Evolutionary conservation across 2,329 filamentous ascomycete species (phyloP).

Genomic region (Aspergillus proliferans): DNA sequence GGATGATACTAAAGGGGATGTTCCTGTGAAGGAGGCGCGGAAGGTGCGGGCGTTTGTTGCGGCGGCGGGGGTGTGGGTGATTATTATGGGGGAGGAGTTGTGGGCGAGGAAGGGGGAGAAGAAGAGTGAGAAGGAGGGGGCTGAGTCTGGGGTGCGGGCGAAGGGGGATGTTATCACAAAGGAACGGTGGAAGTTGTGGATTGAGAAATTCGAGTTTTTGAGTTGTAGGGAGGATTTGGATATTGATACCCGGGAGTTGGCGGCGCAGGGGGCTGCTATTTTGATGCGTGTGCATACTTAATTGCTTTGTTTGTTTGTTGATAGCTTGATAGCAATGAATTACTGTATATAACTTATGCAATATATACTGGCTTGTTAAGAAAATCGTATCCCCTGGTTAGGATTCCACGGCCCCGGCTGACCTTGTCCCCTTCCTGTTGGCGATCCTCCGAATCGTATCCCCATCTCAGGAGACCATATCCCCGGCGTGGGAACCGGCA

Average conservation of each 20-base stretch:
- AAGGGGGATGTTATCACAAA: constrained; percentile 4
- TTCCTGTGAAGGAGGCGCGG: not conserved
- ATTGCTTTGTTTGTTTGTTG: not conserved
- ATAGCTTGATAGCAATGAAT: not conserved
- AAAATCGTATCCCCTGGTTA: constrained; percentile 52
- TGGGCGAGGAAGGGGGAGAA: constrained; percentile 7
- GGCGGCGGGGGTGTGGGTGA: constrained; percentile 9
- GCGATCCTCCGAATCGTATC: constrained; percentile 63
- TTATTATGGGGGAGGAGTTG: constrained; percentile 18
- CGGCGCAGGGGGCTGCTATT: constrained; percentile 16
- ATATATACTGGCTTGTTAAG: constrained; percentile 14
- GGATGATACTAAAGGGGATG: not conserved
- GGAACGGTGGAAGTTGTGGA: constrained; percentile 13
- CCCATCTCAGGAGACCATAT: constrained; percentile 78
- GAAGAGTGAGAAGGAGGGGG: not conserved
- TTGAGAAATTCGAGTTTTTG: constrained; percentile 11
- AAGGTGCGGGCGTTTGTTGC: constrained; percentile 3
- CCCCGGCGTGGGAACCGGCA: constrained; percentile 42
- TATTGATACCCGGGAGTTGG: constrained; percentile 12
- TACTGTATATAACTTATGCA: constrained; percentile 1
- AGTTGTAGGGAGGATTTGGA: constrained; percentile 11
- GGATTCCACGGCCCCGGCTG: constrained; percentile 53
- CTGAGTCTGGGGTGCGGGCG: not conserved
- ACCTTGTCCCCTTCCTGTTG: constrained; percentile 14
- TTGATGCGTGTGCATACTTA: constrained; percentile 10